Base-by-base conservation (phyloP, 768 basidiomycete species). In the Rhodosporidiobolus odoratus region DNA sequence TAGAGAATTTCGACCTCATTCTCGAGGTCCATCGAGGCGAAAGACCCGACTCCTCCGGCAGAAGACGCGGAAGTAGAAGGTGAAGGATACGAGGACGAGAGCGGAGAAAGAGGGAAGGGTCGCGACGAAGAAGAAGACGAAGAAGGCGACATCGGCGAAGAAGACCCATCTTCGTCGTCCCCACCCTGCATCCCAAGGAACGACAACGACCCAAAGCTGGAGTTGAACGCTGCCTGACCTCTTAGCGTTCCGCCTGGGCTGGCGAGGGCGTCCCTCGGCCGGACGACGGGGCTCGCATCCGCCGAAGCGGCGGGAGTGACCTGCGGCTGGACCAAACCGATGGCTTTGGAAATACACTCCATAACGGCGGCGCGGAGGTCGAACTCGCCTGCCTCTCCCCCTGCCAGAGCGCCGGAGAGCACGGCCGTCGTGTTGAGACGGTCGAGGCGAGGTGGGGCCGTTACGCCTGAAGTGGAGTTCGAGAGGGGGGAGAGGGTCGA, bases 1-100 rank as follows among this genome's bases (percentile, higher is more conserved):
- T 88, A 97, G 40, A 97, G 79, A 61, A 99, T 95, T 79, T 99
- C 96, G 2, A 98, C 91, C 78, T 96, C 91, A 66, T 97, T 98
- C 77, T 96, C 93, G 21, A 99, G 81, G 27, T 92, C 94, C 75
- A 88, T 86, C 27, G 79, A 76, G 25, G 83, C 81, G 21, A 83
- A 37, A 81, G 79, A 38, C 81, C 81, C 12, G 84, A 85, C 48
- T 1, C 65, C 65, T n/a, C n/a, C n/a, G n/a, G n/a, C n/a, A n/a
- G n/a, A n/a, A n/a, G n/a, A n/a, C n/a, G n/a, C n/a, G n/a, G n/a
- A n/a, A n/a, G n/a, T n/a, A n/a, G n/a, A n/a, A n/a, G n/a, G n/a
- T n/a, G n/a, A n/a, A n/a, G n/a, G n/a, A n/a, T n/a, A n/a, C n/a
- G n/a, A n/a, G n/a, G n/a, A n/a, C n/a, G n/a, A n/a, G n/a, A n/a